phyloP scores from a whole-genome alignment of 2,329 filamentous ascomycete genomes.

The Ceratocystiopsis sp. region DNA sequence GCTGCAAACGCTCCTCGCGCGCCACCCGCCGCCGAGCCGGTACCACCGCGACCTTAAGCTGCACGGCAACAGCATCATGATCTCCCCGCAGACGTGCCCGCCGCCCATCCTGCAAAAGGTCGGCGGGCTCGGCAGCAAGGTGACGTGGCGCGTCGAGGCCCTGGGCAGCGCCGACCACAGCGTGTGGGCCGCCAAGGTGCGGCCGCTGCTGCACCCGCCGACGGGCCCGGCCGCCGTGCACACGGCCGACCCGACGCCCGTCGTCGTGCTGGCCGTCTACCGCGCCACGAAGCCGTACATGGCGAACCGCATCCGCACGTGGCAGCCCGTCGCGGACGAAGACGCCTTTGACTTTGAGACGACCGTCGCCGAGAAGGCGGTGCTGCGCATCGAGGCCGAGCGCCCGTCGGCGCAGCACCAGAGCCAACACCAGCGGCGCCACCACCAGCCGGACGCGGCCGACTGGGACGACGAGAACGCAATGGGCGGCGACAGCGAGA shows the following conservation, averaged over 20 bases:
- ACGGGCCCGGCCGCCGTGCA: slow-evolving; percentile 32
- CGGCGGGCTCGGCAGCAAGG: slow-evolving; percentile 69
- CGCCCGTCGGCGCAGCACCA: slow-evolving; percentile 13
- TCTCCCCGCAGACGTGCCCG: slow-evolving; percentile 61
- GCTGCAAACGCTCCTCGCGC: slow-evolving; percentile 38
- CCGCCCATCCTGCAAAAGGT: slow-evolving; percentile 61
- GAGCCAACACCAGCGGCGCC: not conserved
- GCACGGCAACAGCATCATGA: slow-evolving; percentile 81
- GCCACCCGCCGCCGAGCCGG: no score
- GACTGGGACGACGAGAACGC: no score
- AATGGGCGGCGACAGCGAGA: not conserved
- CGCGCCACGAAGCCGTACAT: slow-evolving; percentile 63
- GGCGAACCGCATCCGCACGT: slow-evolving; percentile 64
- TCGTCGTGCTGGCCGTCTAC: slow-evolving; percentile 67
- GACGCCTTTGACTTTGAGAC: slow-evolving; percentile 65
- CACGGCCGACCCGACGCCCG: slow-evolving; percentile 61
- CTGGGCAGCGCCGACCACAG: slow-evolving; percentile 59
- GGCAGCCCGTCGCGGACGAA: slow-evolving; percentile 58
- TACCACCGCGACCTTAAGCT: slow-evolving; percentile 49
- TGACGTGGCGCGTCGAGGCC: slow-evolving; percentile 70
- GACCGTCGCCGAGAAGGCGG: slow-evolving; percentile 69
- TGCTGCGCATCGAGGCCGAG: slow-evolving; percentile 66
- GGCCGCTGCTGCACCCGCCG: slow-evolving; percentile 46
- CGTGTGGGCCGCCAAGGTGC: slow-evolving; percentile 73
- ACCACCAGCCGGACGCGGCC: no score